Conservation (phyloP, 495 filamentous ascomycete genomes). For the Parathielavia hyrcaniae region DNA sequence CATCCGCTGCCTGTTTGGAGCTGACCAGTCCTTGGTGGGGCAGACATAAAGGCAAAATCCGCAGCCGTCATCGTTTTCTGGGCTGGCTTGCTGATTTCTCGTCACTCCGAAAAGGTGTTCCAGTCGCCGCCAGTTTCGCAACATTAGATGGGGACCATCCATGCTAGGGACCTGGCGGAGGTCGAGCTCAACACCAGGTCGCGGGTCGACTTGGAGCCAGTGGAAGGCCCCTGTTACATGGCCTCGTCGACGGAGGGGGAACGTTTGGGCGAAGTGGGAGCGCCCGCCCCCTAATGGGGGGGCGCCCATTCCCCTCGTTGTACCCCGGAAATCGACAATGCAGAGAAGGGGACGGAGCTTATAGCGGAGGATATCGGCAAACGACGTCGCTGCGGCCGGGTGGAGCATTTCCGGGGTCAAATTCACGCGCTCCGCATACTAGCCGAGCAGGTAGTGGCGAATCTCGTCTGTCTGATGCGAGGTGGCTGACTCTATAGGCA, state of each 20-base stretch:
- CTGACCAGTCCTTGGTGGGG: too few species aligned
- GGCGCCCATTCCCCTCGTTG: neutral
- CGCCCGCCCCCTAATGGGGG: neutral
- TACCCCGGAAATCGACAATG: neutral
- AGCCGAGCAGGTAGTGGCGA: neutral
- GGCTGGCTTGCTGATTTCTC: neutral
- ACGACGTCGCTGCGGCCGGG: neutral
- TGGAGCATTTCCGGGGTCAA: neutral
- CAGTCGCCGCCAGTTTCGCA: neutral
- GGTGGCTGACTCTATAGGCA: neutral
- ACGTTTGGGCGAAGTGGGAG: constrained; percentile 6
- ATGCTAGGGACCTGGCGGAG: neutral
- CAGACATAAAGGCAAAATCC: too few species aligned
- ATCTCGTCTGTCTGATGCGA: neutral
- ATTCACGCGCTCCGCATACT: neutral
- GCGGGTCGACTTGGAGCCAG: neutral
- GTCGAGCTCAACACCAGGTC: constrained; percentile 3
- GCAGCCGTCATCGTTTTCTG: neutral
- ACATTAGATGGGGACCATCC: neutral
- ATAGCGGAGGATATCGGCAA: neutral
- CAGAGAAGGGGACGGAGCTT: neutral
- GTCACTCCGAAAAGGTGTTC: neutral
- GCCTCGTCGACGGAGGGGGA: neutral
- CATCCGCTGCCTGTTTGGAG: too few species aligned
- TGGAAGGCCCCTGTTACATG: neutral